These are phyloP conservation scores for Ascochyta fabae DNA, from an alignment of 2,329 filamentous ascomycete species.

Conservation along the genomic window DNA sequence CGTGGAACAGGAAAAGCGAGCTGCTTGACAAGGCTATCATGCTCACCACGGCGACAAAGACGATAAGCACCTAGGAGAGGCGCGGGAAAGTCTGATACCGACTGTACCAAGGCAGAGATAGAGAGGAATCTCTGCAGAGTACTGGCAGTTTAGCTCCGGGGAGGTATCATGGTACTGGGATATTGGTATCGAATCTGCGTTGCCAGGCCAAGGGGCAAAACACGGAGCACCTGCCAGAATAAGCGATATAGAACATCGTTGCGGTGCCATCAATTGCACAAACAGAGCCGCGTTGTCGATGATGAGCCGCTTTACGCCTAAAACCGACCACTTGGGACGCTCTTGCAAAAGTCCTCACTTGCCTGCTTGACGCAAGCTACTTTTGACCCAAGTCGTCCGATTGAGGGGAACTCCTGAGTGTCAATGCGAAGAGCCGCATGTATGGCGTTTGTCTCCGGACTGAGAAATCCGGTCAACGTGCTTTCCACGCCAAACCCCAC, in stretches of 20 bases:
- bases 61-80: conserved; percentile 7
- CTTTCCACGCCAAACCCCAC: conserved; percentile 22
- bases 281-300: background rate
- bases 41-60: background rate
- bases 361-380: conserved; percentile 1
- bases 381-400: background rate
- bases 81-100: conserved; percentile 17
- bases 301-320: background rate
- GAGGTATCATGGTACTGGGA: conserved; percentile 21
- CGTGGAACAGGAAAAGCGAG: background rate
- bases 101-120: conserved; percentile 8
- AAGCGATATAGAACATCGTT: conserved; percentile 6
- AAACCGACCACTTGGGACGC: background rate
- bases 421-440: conserved; percentile 11
- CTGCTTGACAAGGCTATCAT: conserved; percentile 1
- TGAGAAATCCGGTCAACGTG: conserved; percentile 24
- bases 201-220: background rate
- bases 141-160: conserved; percentile 3
- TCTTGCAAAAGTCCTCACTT: background rate
- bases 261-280: background rate
- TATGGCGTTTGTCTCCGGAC: conserved; percentile 17
- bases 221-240: conserved; percentile 14
- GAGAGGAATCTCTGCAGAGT: conserved; percentile 6
- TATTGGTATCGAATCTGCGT: conserved; percentile 3
- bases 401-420: conserved; percentile 2